These are phyloP conservation scores for Penicillium fuscoglaucum DNA, from an alignment of 2,329 filamentous ascomycete species.

Conservation along the genomic window DNA sequence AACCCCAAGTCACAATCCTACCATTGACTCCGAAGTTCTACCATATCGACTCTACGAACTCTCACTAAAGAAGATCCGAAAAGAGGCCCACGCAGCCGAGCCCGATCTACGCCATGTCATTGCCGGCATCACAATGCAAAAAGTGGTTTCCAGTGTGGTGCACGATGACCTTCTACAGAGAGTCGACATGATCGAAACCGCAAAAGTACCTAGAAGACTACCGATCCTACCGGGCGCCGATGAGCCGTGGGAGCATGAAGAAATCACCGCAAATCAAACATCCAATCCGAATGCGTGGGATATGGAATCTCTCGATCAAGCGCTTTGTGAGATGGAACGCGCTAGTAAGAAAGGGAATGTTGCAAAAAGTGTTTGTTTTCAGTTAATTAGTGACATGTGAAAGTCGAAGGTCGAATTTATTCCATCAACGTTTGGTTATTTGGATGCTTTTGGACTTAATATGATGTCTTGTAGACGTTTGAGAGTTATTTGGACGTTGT, in stretches of 20 bases:
- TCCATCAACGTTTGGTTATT: background rate
- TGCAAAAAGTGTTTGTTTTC: slow-evolving; percentile 21
- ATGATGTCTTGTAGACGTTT: no score
- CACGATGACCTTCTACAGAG: slow-evolving; percentile 18
- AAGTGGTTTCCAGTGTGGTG: slow-evolving; percentile 7
- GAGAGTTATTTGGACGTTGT: background rate
- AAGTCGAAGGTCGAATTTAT: background rate
- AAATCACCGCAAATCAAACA: background rate
- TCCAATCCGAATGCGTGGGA: slow-evolving; percentile 9
- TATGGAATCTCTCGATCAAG: slow-evolving; percentile 18
- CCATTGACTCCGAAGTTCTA: slow-evolving; percentile 22
- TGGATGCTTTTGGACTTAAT: background rate
- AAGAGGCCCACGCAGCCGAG: slow-evolving; percentile 22
- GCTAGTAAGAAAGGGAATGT: slow-evolving; percentile 17
- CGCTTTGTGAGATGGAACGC: slow-evolving; percentile 18
- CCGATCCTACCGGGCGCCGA: slow-evolving; percentile 17
- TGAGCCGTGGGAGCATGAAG: slow-evolving; percentile 14
- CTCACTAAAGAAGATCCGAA: slow-evolving; percentile 25
- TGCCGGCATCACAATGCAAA: slow-evolving; percentile 24
- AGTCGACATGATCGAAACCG: slow-evolving; percentile 15
- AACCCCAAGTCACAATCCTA: slow-evolving; percentile 1
- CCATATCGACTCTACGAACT: slow-evolving; percentile 26
- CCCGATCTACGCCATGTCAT: slow-evolving; percentile 24
- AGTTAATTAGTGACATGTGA: slow-evolving; percentile 22
- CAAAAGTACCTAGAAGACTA: slow-evolving; percentile 3